Conservation (phyloP, 2,329 filamentous ascomycete genomes). For the Pseudocercospora crystallina region DNA sequence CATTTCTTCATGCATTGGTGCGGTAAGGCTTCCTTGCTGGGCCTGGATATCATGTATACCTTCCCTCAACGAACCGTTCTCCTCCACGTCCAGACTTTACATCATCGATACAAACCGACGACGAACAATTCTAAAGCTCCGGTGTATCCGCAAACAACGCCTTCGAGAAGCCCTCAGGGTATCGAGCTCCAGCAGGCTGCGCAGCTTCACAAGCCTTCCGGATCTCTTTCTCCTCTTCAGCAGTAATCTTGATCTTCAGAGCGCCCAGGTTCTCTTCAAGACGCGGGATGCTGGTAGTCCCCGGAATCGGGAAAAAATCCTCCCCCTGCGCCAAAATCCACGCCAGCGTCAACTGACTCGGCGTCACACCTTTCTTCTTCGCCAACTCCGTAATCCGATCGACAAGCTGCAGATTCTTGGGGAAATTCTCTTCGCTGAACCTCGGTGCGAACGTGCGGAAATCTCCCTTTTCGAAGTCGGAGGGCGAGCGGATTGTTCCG, state of each 20-base stretch:
- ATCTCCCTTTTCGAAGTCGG: constrained; percentile 52
- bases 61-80: too few species aligned
- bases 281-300: constrained; percentile 50
- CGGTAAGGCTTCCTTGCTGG: too few species aligned
- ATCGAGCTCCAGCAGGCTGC: constrained; percentile 38
- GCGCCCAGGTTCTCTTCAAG: constrained; percentile 48
- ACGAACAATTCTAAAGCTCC: too few species aligned
- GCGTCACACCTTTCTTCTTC: constrained; percentile 54
- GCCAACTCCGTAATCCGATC: constrained; percentile 53
- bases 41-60: too few species aligned
- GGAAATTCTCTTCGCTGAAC: constrained; percentile 55
- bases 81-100: too few species aligned
- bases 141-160: constrained; percentile 43
- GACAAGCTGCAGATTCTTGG: constrained; percentile 57
- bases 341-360: constrained; percentile 60
- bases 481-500: constrained; percentile 47
- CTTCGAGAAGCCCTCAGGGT: constrained; percentile 38
- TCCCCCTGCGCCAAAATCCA: constrained; percentile 61
- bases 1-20: too few species aligned
- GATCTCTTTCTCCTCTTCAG: constrained; percentile 40
- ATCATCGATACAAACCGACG: too few species aligned
- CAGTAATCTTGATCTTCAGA: constrained; percentile 36
- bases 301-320: constrained; percentile 58
- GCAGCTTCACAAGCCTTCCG: constrained; percentile 37
- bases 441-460: constrained; percentile 50